Evolutionary conservation across 352 stramenopile genomes (phyloP).

Genomic region (Chloridella minuta): DNA sequence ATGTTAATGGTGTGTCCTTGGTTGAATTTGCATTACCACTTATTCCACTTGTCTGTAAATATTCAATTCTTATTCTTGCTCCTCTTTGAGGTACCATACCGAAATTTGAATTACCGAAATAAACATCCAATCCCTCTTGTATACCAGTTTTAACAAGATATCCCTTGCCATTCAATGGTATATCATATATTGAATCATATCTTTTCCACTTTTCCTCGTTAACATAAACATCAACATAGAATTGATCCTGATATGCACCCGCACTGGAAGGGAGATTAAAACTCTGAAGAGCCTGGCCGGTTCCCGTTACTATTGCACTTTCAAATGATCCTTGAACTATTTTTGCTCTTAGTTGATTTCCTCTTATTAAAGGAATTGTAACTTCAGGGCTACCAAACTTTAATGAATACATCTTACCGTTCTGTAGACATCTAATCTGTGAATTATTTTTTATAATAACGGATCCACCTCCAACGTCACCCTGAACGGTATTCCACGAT

Average conservation of each 20-base stretch:
- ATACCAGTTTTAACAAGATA: not conserved
- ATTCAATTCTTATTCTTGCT: not conserved
- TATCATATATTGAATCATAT: not conserved
- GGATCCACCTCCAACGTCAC: too few species aligned
- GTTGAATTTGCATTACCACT: not conserved
- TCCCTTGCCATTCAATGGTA: not conserved
- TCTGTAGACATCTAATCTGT: too few species aligned
- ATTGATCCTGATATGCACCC: not conserved
- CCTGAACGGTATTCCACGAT: too few species aligned
- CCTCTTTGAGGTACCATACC: not conserved
- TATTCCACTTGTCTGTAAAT: not conserved
- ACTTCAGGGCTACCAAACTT: too few species aligned
- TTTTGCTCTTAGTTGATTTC: too few species aligned
- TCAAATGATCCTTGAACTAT: too few species aligned
- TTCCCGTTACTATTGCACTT: too few species aligned
- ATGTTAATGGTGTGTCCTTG: not conserved
- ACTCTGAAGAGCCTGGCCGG: not conserved
- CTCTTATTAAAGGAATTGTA: too few species aligned
- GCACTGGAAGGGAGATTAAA: not conserved
- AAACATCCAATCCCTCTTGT: not conserved
- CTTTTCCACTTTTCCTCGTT: not conserved
- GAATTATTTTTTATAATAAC: too few species aligned
- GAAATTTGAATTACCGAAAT: not conserved
- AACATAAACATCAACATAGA: not conserved
- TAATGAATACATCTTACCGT: too few species aligned